Evolutionary conservation across 805 yeast genomes (phyloP).

Genomic region (Alloascoidea africana): DNA sequence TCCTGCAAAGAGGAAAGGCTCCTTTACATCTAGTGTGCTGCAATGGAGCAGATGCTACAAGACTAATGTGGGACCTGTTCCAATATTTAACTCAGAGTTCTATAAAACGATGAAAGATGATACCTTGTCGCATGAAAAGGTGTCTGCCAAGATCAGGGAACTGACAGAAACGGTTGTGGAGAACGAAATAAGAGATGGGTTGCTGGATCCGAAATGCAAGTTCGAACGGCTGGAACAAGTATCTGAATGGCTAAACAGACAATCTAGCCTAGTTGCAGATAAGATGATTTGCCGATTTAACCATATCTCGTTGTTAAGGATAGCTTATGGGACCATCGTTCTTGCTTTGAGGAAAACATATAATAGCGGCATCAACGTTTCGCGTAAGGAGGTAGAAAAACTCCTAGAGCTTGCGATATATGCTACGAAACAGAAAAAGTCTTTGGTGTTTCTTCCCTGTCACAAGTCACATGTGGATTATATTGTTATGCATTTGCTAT

Average conservation of each 20-base stretch:
- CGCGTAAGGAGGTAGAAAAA: constrained; percentile 17
- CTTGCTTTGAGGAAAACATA: constrained; percentile 22
- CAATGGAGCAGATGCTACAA: neutral
- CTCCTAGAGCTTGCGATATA: constrained; percentile 18
- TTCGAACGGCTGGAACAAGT: constrained; percentile 11
- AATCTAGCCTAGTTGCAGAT: constrained; percentile 15
- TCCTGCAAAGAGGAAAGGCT: neutral
- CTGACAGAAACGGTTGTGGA: neutral
- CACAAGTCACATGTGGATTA: constrained; percentile 52
- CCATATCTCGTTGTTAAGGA: constrained; percentile 13
- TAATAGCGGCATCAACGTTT: constrained; percentile 25
- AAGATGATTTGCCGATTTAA: constrained; percentile 20
- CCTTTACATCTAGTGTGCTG: neutral
- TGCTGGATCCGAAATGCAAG: neutral
- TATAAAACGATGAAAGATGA: neutral
- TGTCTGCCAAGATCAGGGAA: neutral
- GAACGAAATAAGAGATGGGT: neutral
- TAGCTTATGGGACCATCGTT: constrained; percentile 20
- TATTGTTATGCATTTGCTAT: constrained; percentile 37
- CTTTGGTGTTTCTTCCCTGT: constrained; percentile 35
- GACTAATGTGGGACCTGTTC: neutral
- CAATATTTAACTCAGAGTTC: neutral
- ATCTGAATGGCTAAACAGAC: constrained; percentile 15
- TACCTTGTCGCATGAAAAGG: neutral
- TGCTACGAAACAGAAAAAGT: constrained; percentile 18